These are phyloP conservation scores for Penicillium egyptiacum DNA, from an alignment of 495 filamentous ascomycete genomes.

Conservation along the genomic window DNA sequence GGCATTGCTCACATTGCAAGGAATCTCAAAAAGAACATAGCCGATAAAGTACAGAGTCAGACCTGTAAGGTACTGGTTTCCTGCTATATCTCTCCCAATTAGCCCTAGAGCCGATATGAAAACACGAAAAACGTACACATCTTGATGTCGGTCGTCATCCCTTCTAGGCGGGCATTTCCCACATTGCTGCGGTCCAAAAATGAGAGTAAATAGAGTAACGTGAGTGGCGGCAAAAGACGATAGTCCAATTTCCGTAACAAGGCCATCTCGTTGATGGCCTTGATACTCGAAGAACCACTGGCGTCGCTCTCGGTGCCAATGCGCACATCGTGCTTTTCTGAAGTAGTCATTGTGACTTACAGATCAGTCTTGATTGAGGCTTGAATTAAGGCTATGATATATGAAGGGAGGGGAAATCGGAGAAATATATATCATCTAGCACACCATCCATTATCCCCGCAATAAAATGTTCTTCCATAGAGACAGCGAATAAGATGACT, in stretches of 20 bases:
- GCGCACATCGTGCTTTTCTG: conserved; percentile 3
- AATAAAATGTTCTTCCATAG: neutral
- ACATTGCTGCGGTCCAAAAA: conserved; percentile 77
- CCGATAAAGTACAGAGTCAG: conserved; percentile 75
- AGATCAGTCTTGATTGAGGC: neutral
- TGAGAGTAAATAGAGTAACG: conserved; percentile 68
- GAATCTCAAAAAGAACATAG: conserved; percentile 71
- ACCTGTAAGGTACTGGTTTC: conserved; percentile 69
- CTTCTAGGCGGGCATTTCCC: conserved; percentile 60
- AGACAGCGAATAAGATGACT: neutral
- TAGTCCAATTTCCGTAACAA: conserved; percentile 66
- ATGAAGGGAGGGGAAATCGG: neutral
- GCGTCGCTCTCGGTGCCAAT: neutral
- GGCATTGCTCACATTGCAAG: conserved; percentile 55
- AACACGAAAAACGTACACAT: conserved; percentile 48
- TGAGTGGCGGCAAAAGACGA: conserved; percentile 63
- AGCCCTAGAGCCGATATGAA: neutral
- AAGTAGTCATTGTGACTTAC: neutral
- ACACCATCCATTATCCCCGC: neutral
- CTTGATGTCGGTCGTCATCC: conserved; percentile 59
- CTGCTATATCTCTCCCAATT: conserved; percentile 37
- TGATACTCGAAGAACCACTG: conserved; percentile 15
- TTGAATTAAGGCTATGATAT: neutral
- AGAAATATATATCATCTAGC: neutral
- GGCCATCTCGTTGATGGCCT: conserved; percentile 57